Evolutionary conservation across 345 rosid genomes (phyloP).

Genomic region (Ailanthus altissimus): DNA sequence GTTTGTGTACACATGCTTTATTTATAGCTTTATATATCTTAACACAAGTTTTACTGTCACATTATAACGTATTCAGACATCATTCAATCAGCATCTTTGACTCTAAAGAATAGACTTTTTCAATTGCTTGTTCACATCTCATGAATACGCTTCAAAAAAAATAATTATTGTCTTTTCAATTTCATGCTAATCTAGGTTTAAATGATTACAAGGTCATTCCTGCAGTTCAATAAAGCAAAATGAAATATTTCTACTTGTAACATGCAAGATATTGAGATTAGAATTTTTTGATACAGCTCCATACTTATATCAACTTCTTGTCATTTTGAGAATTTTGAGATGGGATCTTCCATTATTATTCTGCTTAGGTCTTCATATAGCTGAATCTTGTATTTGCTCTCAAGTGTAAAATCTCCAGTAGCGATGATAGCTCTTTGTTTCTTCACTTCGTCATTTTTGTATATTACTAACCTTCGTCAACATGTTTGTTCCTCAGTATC

Average conservation of each 20-base stretch:
- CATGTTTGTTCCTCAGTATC: conserved; percentile 14
- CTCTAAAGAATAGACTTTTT: not conserved
- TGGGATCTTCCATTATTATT: not conserved
- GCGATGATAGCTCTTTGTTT: not conserved
- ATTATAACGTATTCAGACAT: not conserved
- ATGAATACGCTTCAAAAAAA: not conserved
- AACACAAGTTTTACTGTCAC: not conserved
- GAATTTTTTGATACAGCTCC: not conserved
- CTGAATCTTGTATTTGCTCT: not conserved
- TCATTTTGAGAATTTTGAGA: not conserved
- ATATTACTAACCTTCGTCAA: not conserved
- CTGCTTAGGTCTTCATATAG: not conserved
- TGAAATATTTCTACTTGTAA: not conserved
- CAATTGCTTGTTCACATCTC: not conserved
- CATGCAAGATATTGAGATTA: not conserved
- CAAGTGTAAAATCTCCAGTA: not conserved
- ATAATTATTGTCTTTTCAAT: not conserved
- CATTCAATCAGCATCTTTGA: not conserved
- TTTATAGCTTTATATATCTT: not conserved
- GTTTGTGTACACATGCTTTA: not conserved
- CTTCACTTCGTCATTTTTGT: not conserved
- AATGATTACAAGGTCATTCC: not conserved
- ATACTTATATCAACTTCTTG: not conserved
- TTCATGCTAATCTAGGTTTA: not conserved
- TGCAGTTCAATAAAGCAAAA: not conserved